Percentiles rank a stretch among this genome's conserved stretches.
Evolutionary conservation across 257 asterid genomes (phyloP).

Genomic region (Ballota nigra): DNA sequence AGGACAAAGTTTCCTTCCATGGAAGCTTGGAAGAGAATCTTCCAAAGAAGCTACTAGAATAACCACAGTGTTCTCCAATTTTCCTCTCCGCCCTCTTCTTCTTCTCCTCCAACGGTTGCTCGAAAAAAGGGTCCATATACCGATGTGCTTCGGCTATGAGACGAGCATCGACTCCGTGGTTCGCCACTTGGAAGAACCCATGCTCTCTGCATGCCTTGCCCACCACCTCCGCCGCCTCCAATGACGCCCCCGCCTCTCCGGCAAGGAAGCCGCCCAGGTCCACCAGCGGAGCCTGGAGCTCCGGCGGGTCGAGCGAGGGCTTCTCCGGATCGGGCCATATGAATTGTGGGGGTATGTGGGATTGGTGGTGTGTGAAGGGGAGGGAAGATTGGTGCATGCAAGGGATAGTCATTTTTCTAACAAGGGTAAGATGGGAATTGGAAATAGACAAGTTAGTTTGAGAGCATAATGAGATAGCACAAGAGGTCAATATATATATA

Average conservation of each 20-base stretch:
- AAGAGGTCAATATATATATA: not conserved
- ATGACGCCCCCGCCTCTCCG: slow-evolving; percentile 39
- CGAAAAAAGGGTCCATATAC: slow-evolving; percentile 60
- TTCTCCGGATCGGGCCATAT: slow-evolving; percentile 77
- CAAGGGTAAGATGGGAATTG: not conserved
- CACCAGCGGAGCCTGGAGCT: slow-evolving; percentile 51
- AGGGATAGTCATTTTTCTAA: slow-evolving; percentile 57
- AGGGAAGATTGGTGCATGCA: slow-evolving; percentile 33
- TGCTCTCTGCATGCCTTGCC: slow-evolving; percentile 55
- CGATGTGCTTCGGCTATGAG: slow-evolving; percentile 56
- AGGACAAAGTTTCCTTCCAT: slow-evolving; percentile 86
- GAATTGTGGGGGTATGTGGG: slow-evolving; percentile 55
- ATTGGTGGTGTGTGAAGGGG: slow-evolving; percentile 35
- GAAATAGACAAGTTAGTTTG: too few species aligned
- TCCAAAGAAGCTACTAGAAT: slow-evolving; percentile 82
- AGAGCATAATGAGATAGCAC: not conserved
- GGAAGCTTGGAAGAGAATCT: slow-evolving; percentile 80
- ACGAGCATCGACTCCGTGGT: slow-evolving; percentile 47
- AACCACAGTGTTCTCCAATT: slow-evolving; percentile 73
- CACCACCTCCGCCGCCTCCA: slow-evolving; percentile 39
- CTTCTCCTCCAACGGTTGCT: slow-evolving; percentile 48
- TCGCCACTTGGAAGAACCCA: slow-evolving; percentile 63
- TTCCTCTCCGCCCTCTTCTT: slow-evolving; percentile 63
- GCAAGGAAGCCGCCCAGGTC: slow-evolving; percentile 55
- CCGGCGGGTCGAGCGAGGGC: slow-evolving; percentile 38